These are phyloP conservation scores for Millerozyma miso DNA, from an alignment of 805 yeast genomes.

Conservation along the genomic window DNA sequence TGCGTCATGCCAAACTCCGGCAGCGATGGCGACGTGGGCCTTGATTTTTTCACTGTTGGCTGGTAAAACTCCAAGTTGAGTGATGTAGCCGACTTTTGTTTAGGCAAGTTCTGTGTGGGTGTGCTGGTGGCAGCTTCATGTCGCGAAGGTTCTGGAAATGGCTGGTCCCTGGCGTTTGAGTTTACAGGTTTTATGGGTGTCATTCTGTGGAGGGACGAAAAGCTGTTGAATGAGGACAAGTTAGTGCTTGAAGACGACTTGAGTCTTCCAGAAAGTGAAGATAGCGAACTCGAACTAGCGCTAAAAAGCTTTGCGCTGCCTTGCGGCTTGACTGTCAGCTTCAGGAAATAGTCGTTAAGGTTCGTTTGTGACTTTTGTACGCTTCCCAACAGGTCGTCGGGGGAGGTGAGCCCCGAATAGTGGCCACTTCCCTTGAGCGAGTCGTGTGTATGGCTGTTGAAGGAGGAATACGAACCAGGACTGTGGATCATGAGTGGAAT, in stretches of 20 bases:
- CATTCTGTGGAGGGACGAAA: conserved; percentile 33
- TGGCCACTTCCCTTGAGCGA: conserved; percentile 13
- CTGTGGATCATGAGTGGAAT: not conserved
- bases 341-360: conserved; percentile 31
- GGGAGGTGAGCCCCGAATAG: conserved; percentile 32
- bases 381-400: conserved; percentile 17
- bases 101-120: conserved; percentile 19
- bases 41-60: conserved; percentile 34
- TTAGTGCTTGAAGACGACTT: conserved; percentile 12
- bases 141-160: conserved; percentile 5
- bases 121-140: conserved; percentile 18
- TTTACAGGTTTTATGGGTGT: conserved; percentile 35
- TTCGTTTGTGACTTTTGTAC: conserved; percentile 20
- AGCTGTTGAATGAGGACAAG: conserved; percentile 15
- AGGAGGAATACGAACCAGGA: not conserved
- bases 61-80: conserved; percentile 35
- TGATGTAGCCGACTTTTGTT: conserved; percentile 27
- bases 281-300: conserved; percentile 15
- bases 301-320: conserved; percentile 9
- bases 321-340: conserved; percentile 11
- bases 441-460: conserved; percentile 3
- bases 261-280: conserved; percentile 19
- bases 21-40: conserved; percentile 44
- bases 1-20: conserved; percentile 5
- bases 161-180: conserved; percentile 4